These are phyloP conservation scores for Arthrobotrys megalospora DNA, from an alignment of 2,329 filamentous ascomycete genomes.

Conservation along the genomic window DNA sequence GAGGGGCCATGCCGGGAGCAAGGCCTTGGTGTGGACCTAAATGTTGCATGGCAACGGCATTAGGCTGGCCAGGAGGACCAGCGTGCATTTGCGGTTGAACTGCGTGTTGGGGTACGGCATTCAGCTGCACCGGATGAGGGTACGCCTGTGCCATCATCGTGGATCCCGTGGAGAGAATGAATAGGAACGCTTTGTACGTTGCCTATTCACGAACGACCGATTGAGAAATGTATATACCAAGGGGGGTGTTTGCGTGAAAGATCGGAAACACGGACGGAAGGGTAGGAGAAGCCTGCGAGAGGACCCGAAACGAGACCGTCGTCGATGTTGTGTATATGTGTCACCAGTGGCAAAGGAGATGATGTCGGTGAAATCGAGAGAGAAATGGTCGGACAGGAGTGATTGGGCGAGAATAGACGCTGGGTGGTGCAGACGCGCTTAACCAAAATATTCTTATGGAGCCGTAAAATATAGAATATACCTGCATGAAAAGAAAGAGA, in stretches of 20 bases:
- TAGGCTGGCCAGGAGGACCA: slow-evolving; percentile 64
- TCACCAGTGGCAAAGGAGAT: slow-evolving; percentile 44
- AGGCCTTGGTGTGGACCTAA: slow-evolving; percentile 63
- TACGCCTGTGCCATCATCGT: slow-evolving; percentile 64
- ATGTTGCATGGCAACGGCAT: slow-evolving; percentile 64
- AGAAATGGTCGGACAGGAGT: slow-evolving; percentile 10
- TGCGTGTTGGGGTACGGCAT: slow-evolving; percentile 63
- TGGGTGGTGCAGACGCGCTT: slow-evolving; percentile 52
- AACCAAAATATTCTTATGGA: slow-evolving; percentile 19
- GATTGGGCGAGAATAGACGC: slow-evolving; percentile 44
- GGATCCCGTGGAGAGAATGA: slow-evolving; percentile 37
- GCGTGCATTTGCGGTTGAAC: slow-evolving; percentile 64
- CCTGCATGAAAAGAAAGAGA: slow-evolving; percentile 5
- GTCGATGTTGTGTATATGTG: slow-evolving; percentile 27
- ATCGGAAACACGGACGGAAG: slow-evolving; percentile 17
- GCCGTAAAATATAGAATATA: slow-evolving; percentile 29
- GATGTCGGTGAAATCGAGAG: slow-evolving; percentile 9
- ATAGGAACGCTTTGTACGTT: slow-evolving; percentile 56
- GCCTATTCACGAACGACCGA: slow-evolving; percentile 58
- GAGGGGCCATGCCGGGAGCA: slow-evolving; percentile 51
- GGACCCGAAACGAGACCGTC: slow-evolving; percentile 14
- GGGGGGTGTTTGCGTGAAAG: slow-evolving; percentile 27
- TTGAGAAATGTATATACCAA: slow-evolving; percentile 17
- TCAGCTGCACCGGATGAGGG: slow-evolving; percentile 63
- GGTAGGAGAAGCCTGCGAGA: not conserved